These are phyloP conservation scores for Apiospora phragmitis DNA, from an alignment of 2,329 filamentous ascomycete genomes.

Conservation along the genomic window DNA sequence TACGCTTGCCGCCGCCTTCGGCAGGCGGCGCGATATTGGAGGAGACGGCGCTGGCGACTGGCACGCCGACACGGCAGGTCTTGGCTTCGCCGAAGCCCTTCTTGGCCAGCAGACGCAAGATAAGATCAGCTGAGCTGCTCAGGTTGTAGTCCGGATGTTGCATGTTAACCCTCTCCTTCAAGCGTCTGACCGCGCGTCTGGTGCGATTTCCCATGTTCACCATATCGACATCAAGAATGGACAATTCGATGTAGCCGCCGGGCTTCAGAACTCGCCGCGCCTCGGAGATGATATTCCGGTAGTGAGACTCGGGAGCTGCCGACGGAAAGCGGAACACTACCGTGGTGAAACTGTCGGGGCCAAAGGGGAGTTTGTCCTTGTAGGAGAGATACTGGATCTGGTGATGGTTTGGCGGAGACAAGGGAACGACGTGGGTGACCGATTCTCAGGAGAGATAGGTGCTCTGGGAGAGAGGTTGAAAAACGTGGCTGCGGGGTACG, in stretches of 20 bases:
- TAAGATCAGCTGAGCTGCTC: conserved; percentile 57
- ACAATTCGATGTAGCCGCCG: conserved; percentile 77
- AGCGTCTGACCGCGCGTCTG: conserved; percentile 64
- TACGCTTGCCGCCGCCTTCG: conserved; percentile 32
- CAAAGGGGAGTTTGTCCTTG: conserved; percentile 70
- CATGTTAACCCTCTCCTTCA: conserved; percentile 71
- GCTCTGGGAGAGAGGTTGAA: conserved; percentile 71
- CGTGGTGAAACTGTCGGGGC: conserved; percentile 71
- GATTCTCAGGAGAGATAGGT: conserved; percentile 47
- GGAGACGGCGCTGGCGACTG: conserved; percentile 59
- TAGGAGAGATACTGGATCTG: conserved; percentile 70
- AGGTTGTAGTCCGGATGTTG: conserved; percentile 62
- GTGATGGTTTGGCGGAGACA: conserved; percentile 69
- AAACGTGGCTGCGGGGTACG: conserved; percentile 72
- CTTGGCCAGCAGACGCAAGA: conserved; percentile 67
- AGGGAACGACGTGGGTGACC: conserved; percentile 46
- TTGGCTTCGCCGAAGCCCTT: conserved; percentile 73
- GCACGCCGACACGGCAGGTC: conserved; percentile 75
- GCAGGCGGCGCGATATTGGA: conserved; percentile 16
- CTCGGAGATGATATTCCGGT: conserved; percentile 71
- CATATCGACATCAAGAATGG: conserved; percentile 76
- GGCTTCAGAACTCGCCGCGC: conserved; percentile 76
- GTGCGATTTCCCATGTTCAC: conserved; percentile 78
- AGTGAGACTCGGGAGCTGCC: conserved; percentile 66
- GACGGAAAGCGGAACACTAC: conserved; percentile 77